phyloP scores from a whole-genome alignment of 345 rosid genomes.

The Lumnitzera littorea region DNA sequence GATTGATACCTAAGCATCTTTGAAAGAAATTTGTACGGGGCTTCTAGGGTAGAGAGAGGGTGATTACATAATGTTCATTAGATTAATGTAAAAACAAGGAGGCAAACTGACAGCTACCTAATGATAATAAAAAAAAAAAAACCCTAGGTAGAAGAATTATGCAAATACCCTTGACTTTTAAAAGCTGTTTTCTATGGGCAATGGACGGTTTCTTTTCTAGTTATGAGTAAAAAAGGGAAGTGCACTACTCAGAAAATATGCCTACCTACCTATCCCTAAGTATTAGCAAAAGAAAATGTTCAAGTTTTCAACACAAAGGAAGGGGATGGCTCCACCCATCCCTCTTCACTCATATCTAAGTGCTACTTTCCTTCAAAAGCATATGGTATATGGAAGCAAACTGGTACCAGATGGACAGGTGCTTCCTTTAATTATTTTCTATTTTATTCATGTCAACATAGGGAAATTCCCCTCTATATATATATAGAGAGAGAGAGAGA shows the following conservation, averaged over 20 bases:
- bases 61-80: no score
- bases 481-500: not conserved
- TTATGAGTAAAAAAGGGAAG: not conserved
- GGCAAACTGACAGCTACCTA: no score
- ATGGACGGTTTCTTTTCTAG: not conserved
- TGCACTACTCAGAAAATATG: not conserved
- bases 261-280: not conserved
- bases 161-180: no score
- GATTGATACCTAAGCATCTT: no score
- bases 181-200: no score
- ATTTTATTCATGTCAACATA: constrained; percentile 6
- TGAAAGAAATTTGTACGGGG: no score
- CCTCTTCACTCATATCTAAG: constrained; percentile 18
- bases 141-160: no score
- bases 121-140: no score
- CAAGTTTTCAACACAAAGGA: not conserved
- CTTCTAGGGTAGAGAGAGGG: no score
- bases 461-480: no score
- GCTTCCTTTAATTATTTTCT: constrained; percentile 34
- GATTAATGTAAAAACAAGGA: no score
- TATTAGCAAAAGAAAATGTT: not conserved
- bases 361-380: constrained; percentile 19
- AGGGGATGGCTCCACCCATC: constrained; percentile 10
- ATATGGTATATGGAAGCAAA: constrained; percentile 16
- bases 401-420: constrained; percentile 36